Evolutionary conservation across 1,284 basidiomycete genomes (phyloP).

Genomic region (Puccinia triticina): DNA sequence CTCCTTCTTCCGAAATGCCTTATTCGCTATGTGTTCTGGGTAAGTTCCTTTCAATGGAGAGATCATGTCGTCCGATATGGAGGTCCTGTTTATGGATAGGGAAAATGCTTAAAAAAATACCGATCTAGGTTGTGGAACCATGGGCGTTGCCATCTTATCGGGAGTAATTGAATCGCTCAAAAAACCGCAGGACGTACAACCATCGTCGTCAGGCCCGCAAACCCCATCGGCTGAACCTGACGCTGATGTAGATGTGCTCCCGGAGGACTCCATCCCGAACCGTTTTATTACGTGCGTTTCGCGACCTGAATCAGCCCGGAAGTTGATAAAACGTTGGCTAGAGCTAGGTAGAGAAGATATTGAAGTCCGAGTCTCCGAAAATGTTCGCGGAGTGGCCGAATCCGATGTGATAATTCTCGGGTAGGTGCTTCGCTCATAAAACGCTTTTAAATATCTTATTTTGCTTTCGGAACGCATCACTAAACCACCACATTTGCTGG

Average conservation of each 20-base stretch:
- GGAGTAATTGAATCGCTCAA: constrained; percentile 76
- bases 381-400: constrained; percentile 72
- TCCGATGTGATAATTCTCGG: constrained; percentile 86
- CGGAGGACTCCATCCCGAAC: constrained; percentile 66
- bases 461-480: neutral
- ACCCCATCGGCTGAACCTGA: constrained; percentile 54
- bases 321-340: constrained; percentile 66
- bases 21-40: constrained; percentile 40
- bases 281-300: constrained; percentile 87
- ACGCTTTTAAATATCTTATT: constrained; percentile 6
- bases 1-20: constrained; percentile 1
- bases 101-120: neutral
- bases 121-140: constrained; percentile 87
- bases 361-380: constrained; percentile 71
- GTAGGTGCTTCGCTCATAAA: constrained; percentile 64
- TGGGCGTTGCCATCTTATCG: constrained; percentile 94
- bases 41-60: neutral
- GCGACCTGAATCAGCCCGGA: constrained; percentile 74
- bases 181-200: constrained; percentile 51
- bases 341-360: constrained; percentile 64
- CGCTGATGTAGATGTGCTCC: constrained; percentile 51
- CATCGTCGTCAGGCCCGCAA: constrained; percentile 60
- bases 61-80: neutral
- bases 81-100: neutral
- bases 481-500: neutral